These are phyloP conservation scores for Penicillium olsonii DNA, from an alignment of 2,329 filamentous ascomycete genomes.

Conservation along the genomic window DNA sequence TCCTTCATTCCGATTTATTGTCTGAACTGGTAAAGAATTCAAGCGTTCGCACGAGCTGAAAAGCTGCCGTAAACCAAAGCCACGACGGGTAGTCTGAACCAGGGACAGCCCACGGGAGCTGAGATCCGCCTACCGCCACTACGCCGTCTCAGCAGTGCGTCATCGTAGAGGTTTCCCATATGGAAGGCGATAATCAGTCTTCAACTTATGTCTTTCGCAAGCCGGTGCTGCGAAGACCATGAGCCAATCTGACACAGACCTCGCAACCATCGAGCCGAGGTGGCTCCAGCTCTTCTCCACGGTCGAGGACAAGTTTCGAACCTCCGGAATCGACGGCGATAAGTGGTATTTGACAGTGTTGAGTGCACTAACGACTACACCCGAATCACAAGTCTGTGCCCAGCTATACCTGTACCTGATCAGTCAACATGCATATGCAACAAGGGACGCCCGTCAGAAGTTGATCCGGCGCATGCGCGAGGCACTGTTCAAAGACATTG, in stretches of 20 bases:
- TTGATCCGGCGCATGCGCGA: constrained; percentile 45
- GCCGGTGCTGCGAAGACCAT: not conserved
- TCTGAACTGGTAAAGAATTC: not conserved
- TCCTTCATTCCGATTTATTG: not conserved
- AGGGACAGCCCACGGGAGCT: not conserved
- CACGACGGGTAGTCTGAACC: not conserved
- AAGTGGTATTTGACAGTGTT: constrained; percentile 27
- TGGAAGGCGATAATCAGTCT: no score
- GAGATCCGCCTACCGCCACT: constrained; percentile 11
- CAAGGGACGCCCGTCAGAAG: constrained; percentile 12
- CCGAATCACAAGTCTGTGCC: constrained; percentile 50
- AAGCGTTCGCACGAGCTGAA: no score
- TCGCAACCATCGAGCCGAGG: not conserved
- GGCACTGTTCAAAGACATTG: constrained; percentile 56
- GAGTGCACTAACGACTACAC: constrained; percentile 47
- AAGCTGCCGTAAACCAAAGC: no score
- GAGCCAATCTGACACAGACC: constrained; percentile 1
- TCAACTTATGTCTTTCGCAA: not conserved
- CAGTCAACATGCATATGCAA: constrained; percentile 45
- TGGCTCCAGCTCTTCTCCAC: constrained; percentile 10
- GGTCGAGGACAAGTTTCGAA: constrained; percentile 13
- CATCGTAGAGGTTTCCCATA: not conserved
- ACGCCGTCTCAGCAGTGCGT: constrained; percentile 1
- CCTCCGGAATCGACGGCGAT: constrained; percentile 11
- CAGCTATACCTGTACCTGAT: constrained; percentile 57